Conservation (phyloP, 176 grass and related monocot genomes). For the Zizania latifolia region DNA sequence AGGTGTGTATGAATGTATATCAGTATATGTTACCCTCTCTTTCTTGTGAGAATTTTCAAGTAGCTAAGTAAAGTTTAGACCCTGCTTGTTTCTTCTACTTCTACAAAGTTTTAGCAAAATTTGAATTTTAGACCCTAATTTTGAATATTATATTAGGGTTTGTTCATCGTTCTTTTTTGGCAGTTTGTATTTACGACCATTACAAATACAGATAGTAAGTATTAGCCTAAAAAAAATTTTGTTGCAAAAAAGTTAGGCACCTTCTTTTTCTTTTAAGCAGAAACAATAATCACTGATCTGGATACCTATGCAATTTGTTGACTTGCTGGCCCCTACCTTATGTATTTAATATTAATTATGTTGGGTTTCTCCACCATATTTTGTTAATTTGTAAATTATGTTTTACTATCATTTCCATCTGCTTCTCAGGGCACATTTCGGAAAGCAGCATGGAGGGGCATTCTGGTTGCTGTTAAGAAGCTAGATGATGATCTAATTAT, state of each 20-base stretch:
- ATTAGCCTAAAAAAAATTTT: no score
- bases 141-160: no score
- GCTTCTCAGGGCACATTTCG: slow-evolving; percentile 72
- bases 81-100: no score
- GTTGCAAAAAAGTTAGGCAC: no score
- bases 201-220: no score
- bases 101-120: no score
- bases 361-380: not conserved
- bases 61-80: no score
- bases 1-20: slow-evolving; percentile 50
- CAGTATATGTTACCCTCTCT: not conserved
- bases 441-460: slow-evolving; percentile 87
- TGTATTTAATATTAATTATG: not conserved
- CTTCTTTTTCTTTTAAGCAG: no score
- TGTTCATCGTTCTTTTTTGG: no score
- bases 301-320: not conserved
- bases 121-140: no score
- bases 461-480: slow-evolving; percentile 85
- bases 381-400: not conserved
- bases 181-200: no score
- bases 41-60: not conserved
- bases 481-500: slow-evolving; percentile 78
- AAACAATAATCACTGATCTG: not conserved
- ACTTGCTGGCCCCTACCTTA: not conserved
- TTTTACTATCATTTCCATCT: slow-evolving; percentile 23